Base-by-base conservation (phyloP, 768 basidiomycete genomes). In the Symmetrospora coprosmae region DNA sequence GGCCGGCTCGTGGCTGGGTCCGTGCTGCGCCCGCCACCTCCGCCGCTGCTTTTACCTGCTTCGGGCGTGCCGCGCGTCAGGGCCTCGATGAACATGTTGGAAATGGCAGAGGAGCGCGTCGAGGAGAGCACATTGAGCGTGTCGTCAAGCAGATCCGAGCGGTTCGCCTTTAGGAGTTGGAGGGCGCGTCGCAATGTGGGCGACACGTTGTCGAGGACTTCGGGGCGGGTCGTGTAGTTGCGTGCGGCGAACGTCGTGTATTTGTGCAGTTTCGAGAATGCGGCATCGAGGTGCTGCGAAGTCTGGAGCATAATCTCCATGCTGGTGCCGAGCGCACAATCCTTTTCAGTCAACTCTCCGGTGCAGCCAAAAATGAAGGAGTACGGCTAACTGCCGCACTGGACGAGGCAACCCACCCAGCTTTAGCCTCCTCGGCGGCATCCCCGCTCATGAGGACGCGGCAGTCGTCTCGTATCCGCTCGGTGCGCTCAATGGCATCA, bases 221-320 rank as follows among this genome's bases (percentile, higher is more conserved):
- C 72, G 41, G 74, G 65, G 38, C 61, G 64, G 17, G 63, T 65
- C 30, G 73, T 11, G 79, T 76, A 60, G 86, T 88, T 80, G 9
- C 86, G 78, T 69, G 94, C 89, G 70, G 92, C 86, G 68, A 84
- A 83, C 0, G 82, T 79, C 70, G 83, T 81, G 81, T 85, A 91
- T 25, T 88, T 82, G 59, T 84, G 78, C 39, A 91, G 80, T 74
- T 94, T 96, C 61, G 86, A 82, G 72, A 86, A 91, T 2, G 83
- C 91, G 65, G 85, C 82, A 70, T 97, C 90, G 43, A 96, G 80
- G 63, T 87, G 79, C 8, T 81, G 76, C 0, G 84, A 82, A 0
- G 87, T 94, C 7, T 81, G 76, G 0, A 83, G 75, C 81, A 96
- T 87, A 61, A 96, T 87, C 68, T 96, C 92, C 43, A 87, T 73